Evolutionary conservation across 768 basidiomycete genomes (phyloP).

Genomic region (Rhodotorula toruloides): DNA sequence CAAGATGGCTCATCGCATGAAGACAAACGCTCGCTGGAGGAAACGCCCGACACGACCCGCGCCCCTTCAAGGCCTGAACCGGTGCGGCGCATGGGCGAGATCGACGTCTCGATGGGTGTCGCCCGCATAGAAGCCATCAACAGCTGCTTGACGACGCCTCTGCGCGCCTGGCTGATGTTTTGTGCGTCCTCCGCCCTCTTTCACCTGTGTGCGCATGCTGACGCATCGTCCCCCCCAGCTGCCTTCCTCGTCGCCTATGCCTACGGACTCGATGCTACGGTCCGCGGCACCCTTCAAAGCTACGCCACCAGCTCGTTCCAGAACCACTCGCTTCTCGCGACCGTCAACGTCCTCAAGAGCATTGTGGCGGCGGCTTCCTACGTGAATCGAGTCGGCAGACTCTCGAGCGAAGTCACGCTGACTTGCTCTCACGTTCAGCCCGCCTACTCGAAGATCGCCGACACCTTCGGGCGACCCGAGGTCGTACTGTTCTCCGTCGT

Average conservation of each 20-base stretch:
- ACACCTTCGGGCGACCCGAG: conserved; percentile 45
- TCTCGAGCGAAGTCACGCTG: not conserved
- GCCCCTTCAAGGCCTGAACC: too few species aligned
- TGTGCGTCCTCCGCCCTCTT: not conserved
- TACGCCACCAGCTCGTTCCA: conserved; percentile 36
- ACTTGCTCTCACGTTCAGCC: not conserved
- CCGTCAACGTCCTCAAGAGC: conserved; percentile 44
- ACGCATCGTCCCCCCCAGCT: conserved; percentile 24
- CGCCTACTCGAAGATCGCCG: conserved; percentile 42
- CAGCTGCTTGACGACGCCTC: not conserved
- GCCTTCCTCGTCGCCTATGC: conserved; percentile 43
- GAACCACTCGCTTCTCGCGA: conserved; percentile 41
- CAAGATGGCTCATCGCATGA: too few species aligned
- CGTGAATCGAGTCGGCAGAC: not conserved
- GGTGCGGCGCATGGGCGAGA: not conserved
- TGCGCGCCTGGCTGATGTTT: not conserved
- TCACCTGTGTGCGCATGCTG: not conserved
- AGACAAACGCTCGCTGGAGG: too few species aligned
- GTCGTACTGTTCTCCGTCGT: conserved; percentile 43
- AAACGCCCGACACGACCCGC: too few species aligned
- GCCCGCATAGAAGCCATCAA: conserved; percentile 1
- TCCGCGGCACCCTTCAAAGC: conserved; percentile 40
- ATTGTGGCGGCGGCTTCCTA: conserved; percentile 43
- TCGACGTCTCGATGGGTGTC: not conserved
- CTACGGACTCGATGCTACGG: conserved; percentile 29